These are phyloP conservation scores for Salpingoeca rosetta DNA, from an alignment of 78 protist genomes.

Conservation along the genomic window DNA sequence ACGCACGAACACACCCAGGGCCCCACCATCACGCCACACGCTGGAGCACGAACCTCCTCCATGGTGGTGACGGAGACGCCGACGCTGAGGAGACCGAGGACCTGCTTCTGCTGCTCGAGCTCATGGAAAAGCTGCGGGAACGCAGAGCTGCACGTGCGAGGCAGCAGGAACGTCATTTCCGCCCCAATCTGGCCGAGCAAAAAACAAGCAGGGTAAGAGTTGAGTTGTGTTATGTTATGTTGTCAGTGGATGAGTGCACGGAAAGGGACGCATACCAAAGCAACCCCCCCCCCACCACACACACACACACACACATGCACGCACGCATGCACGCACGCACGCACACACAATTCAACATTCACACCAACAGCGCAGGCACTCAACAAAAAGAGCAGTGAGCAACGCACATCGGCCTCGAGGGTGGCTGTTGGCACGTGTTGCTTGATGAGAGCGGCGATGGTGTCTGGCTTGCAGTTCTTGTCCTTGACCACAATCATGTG, in stretches of 20 bases:
- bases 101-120: neutral
- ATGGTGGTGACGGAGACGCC: neutral
- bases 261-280: neutral
- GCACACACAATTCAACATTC: neutral
- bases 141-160: neutral
- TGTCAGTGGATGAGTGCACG: neutral
- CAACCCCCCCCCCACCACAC: too few species aligned
- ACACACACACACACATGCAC: too few species aligned
- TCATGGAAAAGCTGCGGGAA: neutral
- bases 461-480: neutral
- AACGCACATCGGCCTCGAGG: neutral
- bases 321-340: conserved; percentile 3
- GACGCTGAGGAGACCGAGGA: neutral
- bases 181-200: neutral
- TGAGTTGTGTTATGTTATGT: neutral
- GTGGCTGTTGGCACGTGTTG: neutral
- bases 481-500: conserved; percentile 16
- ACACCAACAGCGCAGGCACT: neutral
- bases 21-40: too few species aligned
- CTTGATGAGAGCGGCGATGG: neutral
- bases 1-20: too few species aligned
- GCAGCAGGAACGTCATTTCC: neutral
- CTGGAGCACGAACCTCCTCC: too few species aligned
- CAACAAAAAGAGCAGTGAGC: neutral
- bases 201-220: neutral